These are phyloP conservation scores for Lachnellula subtilissima DNA, from an alignment of 2,329 filamentous ascomycete species.

Conservation along the genomic window DNA sequence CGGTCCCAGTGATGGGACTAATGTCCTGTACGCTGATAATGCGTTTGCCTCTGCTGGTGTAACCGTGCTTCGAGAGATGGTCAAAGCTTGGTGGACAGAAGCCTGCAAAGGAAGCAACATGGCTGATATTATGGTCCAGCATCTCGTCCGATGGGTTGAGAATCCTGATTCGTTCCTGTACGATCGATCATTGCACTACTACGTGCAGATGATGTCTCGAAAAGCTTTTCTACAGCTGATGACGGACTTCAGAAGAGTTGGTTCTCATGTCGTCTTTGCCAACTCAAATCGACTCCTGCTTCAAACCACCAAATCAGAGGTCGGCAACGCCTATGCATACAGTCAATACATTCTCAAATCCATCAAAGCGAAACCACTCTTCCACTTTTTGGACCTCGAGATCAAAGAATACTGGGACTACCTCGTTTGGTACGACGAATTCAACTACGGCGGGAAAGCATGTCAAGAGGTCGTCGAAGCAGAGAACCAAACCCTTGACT, in stretches of 20 bases:
- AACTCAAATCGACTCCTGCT: constrained; percentile 83
- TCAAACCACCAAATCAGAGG: constrained; percentile 93
- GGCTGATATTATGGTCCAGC: constrained; percentile 96
- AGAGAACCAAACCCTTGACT: constrained; percentile 78
- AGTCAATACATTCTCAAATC: constrained; percentile 97
- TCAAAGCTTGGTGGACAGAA: constrained; percentile 97
- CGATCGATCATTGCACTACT: constrained; percentile 89
- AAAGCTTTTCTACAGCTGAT: constrained; percentile 97
- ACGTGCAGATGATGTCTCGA: constrained; percentile 97
- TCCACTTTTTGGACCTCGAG: constrained; percentile 94
- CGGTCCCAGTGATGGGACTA: constrained; percentile 55
- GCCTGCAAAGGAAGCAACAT: constrained; percentile 85
- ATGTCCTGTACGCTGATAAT: constrained; percentile 75
- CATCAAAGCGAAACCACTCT: constrained; percentile 90
- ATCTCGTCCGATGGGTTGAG: constrained; percentile 95
- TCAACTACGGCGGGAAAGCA: constrained; percentile 95
- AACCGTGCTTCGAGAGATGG: constrained; percentile 91
- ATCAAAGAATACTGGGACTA: constrained; percentile 99
- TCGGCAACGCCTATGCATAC: constrained; percentile 94
- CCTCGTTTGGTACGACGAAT: constrained; percentile 97
- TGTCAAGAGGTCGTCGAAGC: constrained; percentile 73
- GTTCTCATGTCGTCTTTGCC: constrained; percentile 93
- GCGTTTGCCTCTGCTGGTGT: constrained; percentile 92
- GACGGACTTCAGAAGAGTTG: constrained; percentile 91
- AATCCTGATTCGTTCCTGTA: constrained; percentile 92